Percentiles rank a stretch among this genome's conserved stretches.
Evolutionary conservation across 1,139 yeast species (phyloP).

Genomic region (Arxiozyma telluris): DNA sequence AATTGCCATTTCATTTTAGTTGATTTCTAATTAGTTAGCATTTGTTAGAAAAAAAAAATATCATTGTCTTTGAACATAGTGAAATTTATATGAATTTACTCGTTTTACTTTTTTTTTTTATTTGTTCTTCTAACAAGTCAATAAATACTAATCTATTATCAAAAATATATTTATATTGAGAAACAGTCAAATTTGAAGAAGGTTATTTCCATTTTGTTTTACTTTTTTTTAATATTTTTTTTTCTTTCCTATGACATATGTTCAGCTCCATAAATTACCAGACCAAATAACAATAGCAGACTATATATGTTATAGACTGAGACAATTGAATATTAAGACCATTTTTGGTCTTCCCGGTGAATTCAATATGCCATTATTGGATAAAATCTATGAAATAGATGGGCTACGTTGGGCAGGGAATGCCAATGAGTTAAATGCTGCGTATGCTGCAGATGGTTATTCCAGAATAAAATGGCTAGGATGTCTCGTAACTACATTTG

Average conservation of each 20-base stretch:
- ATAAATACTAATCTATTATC: neutral
- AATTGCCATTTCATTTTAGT: neutral
- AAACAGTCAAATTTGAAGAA: neutral
- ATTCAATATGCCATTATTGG: conserved; percentile 49
- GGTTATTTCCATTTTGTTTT: neutral
- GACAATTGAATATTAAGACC: conserved; percentile 44
- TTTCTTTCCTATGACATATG: conserved; percentile 9
- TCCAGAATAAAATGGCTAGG: conserved; percentile 49
- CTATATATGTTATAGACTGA: conserved; percentile 48
- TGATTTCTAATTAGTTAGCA: neutral
- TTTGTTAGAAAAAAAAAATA: neutral
- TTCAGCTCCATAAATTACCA: conserved; percentile 11
- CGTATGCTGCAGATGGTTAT: conserved; percentile 46
- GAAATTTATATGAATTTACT: no score
- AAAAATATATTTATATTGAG: no score
- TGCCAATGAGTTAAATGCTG: conserved; percentile 59
- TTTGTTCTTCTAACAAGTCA: neutral
- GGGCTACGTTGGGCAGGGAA: conserved; percentile 55
- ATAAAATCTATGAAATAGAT: conserved; percentile 45
- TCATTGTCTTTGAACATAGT: neutral
- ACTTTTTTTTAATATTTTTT: neutral
- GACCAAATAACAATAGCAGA: conserved; percentile 39
- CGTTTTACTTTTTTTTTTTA: no score
- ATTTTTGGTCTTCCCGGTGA: conserved; percentile 63
- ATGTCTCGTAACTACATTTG: conserved; percentile 53